Percentiles rank a stretch among this genome's conserved stretches.
Evolutionary conservation across 139 green algal genomes (phyloP).

Genomic region (Micractinium conductrix): DNA sequence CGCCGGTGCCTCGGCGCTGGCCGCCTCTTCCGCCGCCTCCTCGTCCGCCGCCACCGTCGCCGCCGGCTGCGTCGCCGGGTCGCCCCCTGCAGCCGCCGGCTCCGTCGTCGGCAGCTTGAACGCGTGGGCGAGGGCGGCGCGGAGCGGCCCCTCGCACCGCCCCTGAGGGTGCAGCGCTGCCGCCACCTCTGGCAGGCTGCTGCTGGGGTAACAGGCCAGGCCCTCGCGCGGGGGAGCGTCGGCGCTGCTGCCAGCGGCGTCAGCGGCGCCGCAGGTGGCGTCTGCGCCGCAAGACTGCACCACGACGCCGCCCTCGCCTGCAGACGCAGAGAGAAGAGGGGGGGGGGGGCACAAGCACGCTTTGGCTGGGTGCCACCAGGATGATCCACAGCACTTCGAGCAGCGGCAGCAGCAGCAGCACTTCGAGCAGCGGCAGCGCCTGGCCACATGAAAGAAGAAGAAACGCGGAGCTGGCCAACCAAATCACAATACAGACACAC

Average conservation of each 20-base stretch:
- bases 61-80: neutral
- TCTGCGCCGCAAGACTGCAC: neutral
- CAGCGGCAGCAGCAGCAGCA: neutral
- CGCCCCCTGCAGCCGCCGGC: neutral
- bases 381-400: neutral
- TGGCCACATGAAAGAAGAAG: too few species aligned
- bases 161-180: conserved; percentile 39
- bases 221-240: neutral
- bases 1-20: neutral
- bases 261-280: neutral
- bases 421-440: too few species aligned
- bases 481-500: too few species aligned
- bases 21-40: neutral
- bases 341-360: neutral
- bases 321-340: neutral
- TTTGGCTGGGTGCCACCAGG: neutral
- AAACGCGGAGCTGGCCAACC: too few species aligned
- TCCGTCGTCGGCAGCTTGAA: conserved; percentile 10
- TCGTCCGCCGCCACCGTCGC: neutral
- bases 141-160: conserved; percentile 38
- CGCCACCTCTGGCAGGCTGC: conserved; percentile 1
- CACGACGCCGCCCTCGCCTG: neutral
- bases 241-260: neutral
- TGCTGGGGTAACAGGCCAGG: neutral
- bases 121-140: neutral